Conservation (phyloP, 192 early-diverging fungal species). For the Entophlyctis luteolus region DNA sequence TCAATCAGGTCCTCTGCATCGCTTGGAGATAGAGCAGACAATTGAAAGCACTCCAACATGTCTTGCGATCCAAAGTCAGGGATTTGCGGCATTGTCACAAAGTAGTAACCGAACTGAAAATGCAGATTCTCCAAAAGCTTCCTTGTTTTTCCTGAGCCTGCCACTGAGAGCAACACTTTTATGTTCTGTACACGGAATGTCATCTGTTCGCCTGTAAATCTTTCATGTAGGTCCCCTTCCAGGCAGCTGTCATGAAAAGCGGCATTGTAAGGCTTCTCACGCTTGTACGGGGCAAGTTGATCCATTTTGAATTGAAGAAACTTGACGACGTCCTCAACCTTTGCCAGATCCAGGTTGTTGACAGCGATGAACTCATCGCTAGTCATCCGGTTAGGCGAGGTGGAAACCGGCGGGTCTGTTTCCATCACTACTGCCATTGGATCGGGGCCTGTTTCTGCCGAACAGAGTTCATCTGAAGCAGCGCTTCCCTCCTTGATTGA, state of each 20-base stretch:
- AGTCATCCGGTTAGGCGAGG: no score
- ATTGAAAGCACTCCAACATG: neutral
- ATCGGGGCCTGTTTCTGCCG: no score
- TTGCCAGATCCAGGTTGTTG: no score
- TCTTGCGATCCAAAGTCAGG: neutral
- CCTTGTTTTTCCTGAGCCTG: slow-evolving; percentile 25
- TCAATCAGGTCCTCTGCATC: neutral
- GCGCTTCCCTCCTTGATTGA: no score
- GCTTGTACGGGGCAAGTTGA: no score
- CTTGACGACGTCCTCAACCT: no score
- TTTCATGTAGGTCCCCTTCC: slow-evolving; percentile 1
- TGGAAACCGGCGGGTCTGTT: no score
- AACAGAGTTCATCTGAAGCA: no score
- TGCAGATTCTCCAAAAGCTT: slow-evolving; percentile 13
- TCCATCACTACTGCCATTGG: no score
- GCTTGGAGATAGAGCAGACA: neutral
- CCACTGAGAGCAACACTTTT: slow-evolving; percentile 12
- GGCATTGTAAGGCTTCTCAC: no score
- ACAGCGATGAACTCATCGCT: no score
- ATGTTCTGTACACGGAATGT: slow-evolving; percentile 4
- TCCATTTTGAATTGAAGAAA: no score
- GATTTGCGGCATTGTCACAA: neutral
- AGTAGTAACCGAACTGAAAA: slow-evolving; percentile 16
- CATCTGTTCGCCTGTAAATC: neutral
- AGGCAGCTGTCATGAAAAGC: slow-evolving; percentile 4